Evolutionary conservation across 345 rosid species (phyloP).

Genomic region (Pseudoturritis turrita): DNA sequence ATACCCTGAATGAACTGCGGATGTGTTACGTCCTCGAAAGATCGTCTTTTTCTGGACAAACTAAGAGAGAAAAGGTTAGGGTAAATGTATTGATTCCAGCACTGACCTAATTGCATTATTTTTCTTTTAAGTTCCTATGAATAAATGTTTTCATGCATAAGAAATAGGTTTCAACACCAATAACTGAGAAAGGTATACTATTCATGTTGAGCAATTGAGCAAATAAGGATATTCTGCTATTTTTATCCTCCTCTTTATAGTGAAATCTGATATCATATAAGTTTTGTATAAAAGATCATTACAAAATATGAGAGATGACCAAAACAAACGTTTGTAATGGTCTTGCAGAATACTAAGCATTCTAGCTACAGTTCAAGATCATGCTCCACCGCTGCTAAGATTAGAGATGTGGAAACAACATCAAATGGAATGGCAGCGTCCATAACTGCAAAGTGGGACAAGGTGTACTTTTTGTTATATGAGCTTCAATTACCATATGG

Average conservation of each 20-base stretch:
- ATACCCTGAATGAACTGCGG: slow-evolving; percentile 84
- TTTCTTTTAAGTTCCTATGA: neutral
- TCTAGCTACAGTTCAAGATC: slow-evolving; percentile 63
- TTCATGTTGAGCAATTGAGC: neutral
- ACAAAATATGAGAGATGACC: neutral
- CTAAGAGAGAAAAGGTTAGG: slow-evolving; percentile 62
- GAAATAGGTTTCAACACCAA: slow-evolving; percentile 4
- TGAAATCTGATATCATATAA: neutral
- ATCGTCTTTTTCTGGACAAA: slow-evolving; percentile 40
- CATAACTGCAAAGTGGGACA: slow-evolving; percentile 61
- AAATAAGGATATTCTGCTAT: neutral
- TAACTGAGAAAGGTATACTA: neutral
- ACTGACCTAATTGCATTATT: slow-evolving; percentile 3
- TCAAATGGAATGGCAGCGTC: slow-evolving; percentile 32
- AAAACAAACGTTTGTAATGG: slow-evolving; percentile 7
- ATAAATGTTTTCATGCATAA: neutral
- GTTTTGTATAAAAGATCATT: neutral
- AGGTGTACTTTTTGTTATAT: slow-evolving; percentile 42
- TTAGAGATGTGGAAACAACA: slow-evolving; percentile 37
- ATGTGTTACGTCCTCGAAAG: slow-evolving; percentile 57
- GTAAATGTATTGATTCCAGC: slow-evolving; percentile 22
- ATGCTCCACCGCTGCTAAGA: slow-evolving; percentile 39
- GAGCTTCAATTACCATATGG: neutral
- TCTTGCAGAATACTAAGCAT: slow-evolving; percentile 49
- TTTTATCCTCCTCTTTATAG: neutral